These are phyloP conservation scores for Plasmodium yoelii DNA, from an alignment of 169 alveolate species.

Conservation along the genomic window DNA sequence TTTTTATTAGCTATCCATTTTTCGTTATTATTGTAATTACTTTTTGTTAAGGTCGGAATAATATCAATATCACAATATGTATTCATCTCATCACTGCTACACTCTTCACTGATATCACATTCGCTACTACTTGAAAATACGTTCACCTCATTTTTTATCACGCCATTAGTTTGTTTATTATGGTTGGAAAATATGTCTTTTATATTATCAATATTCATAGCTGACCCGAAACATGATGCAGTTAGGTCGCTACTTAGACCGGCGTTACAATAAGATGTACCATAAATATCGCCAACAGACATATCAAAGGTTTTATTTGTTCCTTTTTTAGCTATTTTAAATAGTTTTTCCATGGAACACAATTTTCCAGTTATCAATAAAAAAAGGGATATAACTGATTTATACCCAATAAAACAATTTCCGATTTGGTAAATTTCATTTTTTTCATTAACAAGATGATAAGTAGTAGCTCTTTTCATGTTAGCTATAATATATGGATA, in stretches of 20 bases:
- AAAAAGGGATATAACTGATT: slow-evolving; percentile 15
- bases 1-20: too few species aligned
- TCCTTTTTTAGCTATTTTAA: slow-evolving; percentile 35
- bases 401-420: slow-evolving; percentile 22
- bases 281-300: slow-evolving; percentile 73
- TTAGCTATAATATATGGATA: slow-evolving; percentile 39
- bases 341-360: slow-evolving; percentile 33
- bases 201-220: slow-evolving; percentile 7
- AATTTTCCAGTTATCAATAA: slow-evolving; percentile 45
- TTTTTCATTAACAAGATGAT: slow-evolving; percentile 25
- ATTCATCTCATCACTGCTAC: not conserved
- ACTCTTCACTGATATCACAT: not conserved
- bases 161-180: not conserved
- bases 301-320: slow-evolving; percentile 39
- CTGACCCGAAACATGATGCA: slow-evolving; percentile 67
- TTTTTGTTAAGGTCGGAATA: not conserved
- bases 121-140: not conserved
- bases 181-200: slow-evolving; percentile 2
- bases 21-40: not conserved
- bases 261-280: slow-evolving; percentile 36
- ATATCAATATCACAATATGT: not conserved
- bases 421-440: slow-evolving; percentile 41
- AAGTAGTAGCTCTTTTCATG: slow-evolving; percentile 42
- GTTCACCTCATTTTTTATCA: not conserved
- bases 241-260: slow-evolving; percentile 43